phyloP scores from a whole-genome alignment of 345 rosid genomes.

The Euphorbia peplus region DNA sequence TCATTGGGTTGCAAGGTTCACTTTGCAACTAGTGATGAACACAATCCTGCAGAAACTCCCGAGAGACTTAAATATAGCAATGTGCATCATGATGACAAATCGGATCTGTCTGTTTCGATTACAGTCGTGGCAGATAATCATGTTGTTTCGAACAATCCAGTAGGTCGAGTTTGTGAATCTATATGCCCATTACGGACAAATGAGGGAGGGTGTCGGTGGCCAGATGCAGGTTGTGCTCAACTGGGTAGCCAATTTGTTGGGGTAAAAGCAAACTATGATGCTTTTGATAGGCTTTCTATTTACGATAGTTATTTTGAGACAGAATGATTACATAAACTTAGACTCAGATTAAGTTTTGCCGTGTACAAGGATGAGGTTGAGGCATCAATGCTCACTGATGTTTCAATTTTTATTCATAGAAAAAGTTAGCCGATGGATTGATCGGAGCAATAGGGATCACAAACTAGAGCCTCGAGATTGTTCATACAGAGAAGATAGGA shows the following conservation, averaged over 20 bases:
- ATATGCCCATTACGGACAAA: constrained; percentile 63
- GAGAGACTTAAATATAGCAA: constrained; percentile 24
- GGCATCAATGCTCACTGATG: neutral
- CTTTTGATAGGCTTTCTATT: constrained; percentile 77
- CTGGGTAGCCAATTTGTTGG: constrained; percentile 76
- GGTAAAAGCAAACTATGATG: constrained; percentile 79
- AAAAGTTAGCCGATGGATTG: neutral
- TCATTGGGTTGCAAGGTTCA: constrained; percentile 86
- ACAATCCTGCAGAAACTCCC: constrained; percentile 26
- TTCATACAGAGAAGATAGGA: constrained; percentile 34
- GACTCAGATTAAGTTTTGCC: neutral
- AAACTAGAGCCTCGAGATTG: neutral
- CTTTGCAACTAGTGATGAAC: constrained; percentile 60
- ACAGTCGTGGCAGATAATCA: constrained; percentile 55
- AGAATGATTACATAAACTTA: constrained; percentile 26
- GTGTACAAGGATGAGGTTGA: neutral
- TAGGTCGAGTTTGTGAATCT: constrained; percentile 49
- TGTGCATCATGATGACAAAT: constrained; percentile 32
- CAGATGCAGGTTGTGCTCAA: constrained; percentile 87
- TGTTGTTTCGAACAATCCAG: constrained; percentile 33
- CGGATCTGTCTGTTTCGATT: constrained; percentile 68
- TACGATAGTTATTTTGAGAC: constrained; percentile 68
- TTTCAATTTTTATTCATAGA: neutral
- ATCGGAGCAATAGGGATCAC: neutral
- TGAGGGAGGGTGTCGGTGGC: constrained; percentile 87